A percentile compares a stretch with the other conserved stretches of the same genome.
Conservation (phyloP, 129 eudicot genomes). For the Chrysanthemum seticuspe region DNA sequence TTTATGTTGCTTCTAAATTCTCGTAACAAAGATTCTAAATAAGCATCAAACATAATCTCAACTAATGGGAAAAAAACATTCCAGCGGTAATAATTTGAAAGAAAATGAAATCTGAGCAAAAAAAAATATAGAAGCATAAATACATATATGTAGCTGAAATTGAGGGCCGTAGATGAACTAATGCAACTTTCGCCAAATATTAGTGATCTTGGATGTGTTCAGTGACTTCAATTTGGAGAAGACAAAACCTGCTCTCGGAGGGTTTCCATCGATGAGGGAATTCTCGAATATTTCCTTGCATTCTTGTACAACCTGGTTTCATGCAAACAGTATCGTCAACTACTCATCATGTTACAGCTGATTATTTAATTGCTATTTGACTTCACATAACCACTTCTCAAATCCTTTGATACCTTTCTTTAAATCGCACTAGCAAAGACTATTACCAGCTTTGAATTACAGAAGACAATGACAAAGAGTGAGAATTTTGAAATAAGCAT, state of each 20-base stretch:
- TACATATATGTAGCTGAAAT: background rate
- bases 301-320: conserved; percentile 85
- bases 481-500: background rate
- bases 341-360: too few relatives aligned
- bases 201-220: conserved; percentile 42
- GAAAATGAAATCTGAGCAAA: too few relatives aligned
- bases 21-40: too few relatives aligned
- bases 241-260: conserved; percentile 81
- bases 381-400: too few relatives aligned
- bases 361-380: too few relatives aligned
- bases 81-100: too few relatives aligned
- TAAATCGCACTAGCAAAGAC: background rate
- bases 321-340: background rate
- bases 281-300: conserved; percentile 89
- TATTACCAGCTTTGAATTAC: background rate
- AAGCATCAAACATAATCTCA: too few relatives aligned
- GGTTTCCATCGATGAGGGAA: conserved; percentile 83
- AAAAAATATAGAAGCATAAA: background rate
- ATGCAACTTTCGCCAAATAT: conserved; percentile 69
- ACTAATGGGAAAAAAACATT: too few relatives aligned
- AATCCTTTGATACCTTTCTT: background rate
- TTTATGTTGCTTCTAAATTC: too few relatives aligned
- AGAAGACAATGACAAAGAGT: background rate
- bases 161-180: conserved; percentile 11
- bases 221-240: conserved; percentile 79